Evolutionary conservation across 163 green algal genomes (phyloP).

Genomic region (Smithsoniella earleae): DNA sequence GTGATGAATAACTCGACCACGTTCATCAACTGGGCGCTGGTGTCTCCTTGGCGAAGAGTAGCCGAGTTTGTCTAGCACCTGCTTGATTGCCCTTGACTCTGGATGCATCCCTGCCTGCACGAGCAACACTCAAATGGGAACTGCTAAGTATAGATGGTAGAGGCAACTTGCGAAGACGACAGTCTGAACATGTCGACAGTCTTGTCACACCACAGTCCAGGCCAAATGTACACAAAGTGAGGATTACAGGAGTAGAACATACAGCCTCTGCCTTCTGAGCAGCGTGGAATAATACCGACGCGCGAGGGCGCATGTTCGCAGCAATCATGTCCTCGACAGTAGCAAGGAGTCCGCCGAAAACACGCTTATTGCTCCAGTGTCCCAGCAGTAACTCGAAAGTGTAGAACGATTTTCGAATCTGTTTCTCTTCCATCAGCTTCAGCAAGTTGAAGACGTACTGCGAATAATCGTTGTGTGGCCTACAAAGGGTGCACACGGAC

Average conservation of each 20-base stretch:
- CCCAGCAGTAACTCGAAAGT: slow-evolving; percentile 24
- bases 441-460: slow-evolving; percentile 27
- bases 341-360: background rate
- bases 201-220: too few species aligned
- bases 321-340: slow-evolving; percentile 24
- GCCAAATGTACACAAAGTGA: too few species aligned
- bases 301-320: background rate
- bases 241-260: too few species aligned
- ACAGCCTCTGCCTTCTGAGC: background rate
- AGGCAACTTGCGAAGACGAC: too few species aligned
- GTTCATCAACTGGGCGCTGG: background rate
- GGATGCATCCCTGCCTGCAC: background rate
- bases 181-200: too few species aligned
- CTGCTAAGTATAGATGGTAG: too few species aligned
- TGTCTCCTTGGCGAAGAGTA: background rate
- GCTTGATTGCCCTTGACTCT: background rate
- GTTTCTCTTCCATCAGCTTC: slow-evolving; percentile 21
- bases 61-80: background rate
- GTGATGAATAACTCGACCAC: background rate
- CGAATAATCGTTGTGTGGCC: background rate
- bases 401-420: background rate
- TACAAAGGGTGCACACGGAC: background rate
- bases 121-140: too few species aligned
- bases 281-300: background rate
- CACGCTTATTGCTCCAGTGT: background rate